Evolutionary conservation across 345 rosid genomes (phyloP), one percentile per base, ranked within the genome.

Genomic region (Noccaea caerulescens): DNA sequence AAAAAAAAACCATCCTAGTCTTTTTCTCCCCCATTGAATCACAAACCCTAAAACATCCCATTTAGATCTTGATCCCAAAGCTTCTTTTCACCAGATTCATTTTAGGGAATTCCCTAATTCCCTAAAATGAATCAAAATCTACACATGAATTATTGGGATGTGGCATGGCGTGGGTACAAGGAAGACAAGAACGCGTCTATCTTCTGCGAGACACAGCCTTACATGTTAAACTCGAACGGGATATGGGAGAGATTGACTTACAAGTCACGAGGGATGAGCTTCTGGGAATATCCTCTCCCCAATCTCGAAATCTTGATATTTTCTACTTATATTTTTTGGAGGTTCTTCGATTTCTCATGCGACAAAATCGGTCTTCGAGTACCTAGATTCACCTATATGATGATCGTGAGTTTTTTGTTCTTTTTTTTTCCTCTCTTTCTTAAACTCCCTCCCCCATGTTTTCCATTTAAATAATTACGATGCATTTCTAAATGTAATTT

Each of bases 201-300:
- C 8, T 62, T 68, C 27, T 76, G 80, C 67, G 71, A 69, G 71
- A 4, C 61, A 58, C 75, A 63, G 5, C 80, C 80, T 50, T 5
- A 0, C n/a, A 12, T 34, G 10, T 18, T 71, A 56, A 68, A 68
- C 64, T 77, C 81, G 10, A 23, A 45, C 3, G 81, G 81, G 5
- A 6, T 77, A 45, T 72, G 80, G 80, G 80, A 77, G 30, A 58
- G 8, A 14, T 11, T 47, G 49, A 38, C 0, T 54, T 14, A 16
- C 67, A 39, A 60, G 39, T 1, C 23, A 65, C 27, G 5, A 38
- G 81, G 60, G 8, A 61, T 66, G 74, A 45, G 12, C 11, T 66
- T 77, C 13, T 77, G 77, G 81, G 77, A 68, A 49, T 77, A 77
- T 46, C 77, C 81, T 0, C 66, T 77, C 6, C 81, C 81, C 0